Evolutionary conservation across 2,329 filamentous ascomycete species (phyloP).

Genomic region (Didymella sp.): DNA sequence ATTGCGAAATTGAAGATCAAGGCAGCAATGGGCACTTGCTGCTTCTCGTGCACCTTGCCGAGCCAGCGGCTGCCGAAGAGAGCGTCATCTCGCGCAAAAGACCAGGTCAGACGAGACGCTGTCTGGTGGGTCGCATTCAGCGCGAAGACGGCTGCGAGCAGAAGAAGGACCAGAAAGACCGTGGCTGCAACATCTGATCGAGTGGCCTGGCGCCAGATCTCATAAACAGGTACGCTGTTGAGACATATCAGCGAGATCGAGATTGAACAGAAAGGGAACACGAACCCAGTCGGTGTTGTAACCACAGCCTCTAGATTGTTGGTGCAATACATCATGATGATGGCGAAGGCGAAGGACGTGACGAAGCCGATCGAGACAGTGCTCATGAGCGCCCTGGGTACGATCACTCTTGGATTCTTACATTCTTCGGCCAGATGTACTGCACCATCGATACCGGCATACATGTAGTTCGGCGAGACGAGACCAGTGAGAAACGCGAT

Average conservation of each 20-base stretch:
- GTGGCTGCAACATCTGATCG: conserved; percentile 23
- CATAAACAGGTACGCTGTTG: conserved; percentile 22
- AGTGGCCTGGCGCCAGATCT: conserved; percentile 30
- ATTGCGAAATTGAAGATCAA: conserved; percentile 25
- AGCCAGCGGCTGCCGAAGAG: conserved; percentile 25
- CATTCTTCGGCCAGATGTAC: conserved; percentile 42
- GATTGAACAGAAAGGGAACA: background rate
- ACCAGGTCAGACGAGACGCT: conserved; percentile 28
- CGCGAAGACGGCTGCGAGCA: conserved; percentile 21
- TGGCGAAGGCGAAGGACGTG: conserved; percentile 26
- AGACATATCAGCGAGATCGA: background rate
- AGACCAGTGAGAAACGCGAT: conserved; percentile 52
- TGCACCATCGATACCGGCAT: conserved; percentile 35
- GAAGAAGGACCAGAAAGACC: conserved; percentile 17
- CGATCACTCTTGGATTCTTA: conserved; percentile 31
- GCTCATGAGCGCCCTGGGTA: conserved; percentile 47
- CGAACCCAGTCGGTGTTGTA: conserved; percentile 24
- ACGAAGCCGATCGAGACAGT: conserved; percentile 36
- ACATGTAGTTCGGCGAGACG: conserved; percentile 26
- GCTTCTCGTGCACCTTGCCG: conserved; percentile 16
- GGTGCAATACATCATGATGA: conserved; percentile 26
- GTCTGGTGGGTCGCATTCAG: conserved; percentile 26
- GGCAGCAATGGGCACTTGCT: conserved; percentile 22
- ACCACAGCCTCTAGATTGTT: conserved; percentile 21
- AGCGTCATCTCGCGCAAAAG: conserved; percentile 26